Base-by-base conservation (phyloP, 2,329 filamentous ascomycete species). In the Neonectria punicea region DNA sequence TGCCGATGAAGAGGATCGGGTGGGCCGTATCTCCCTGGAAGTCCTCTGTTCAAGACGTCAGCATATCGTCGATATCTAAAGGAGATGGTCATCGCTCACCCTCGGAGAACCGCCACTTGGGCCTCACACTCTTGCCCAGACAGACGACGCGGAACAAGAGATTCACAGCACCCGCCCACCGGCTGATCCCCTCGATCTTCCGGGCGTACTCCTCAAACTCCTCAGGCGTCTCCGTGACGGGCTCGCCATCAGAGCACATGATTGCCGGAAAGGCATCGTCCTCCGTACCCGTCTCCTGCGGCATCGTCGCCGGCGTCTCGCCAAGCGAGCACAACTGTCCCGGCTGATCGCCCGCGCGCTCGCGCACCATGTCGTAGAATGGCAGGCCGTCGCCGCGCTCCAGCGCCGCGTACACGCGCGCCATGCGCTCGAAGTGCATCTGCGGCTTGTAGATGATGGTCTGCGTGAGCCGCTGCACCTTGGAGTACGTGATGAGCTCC, bases 401-500 rank as follows among this genome's bases (percentile, higher is more conserved):
- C 5, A 86, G 77, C 0, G 75, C 80, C 1, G 79, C 77, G n/a
- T 86, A 75, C 3, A 82, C 78, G 3, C 69, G 58, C 16, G 86
- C 84, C 46, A 87, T 77, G 22, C 65, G 69, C 22, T 76, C 76
- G 65, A 86, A 85, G 44, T 74, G 73, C 54, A 68, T 68, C 7
- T 84, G 77, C 1, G 85, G 85, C 43, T 77, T 76, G 70, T 87
- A 87, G 28, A 86, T 71, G 2, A 78, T 74, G 2, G 76, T 75
- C 5, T 80, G 79, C 16, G 84, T 79, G 9, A 85, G 75, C 8
- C 76, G 73, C 69, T 83, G 82, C 39, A 87, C 67, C 54, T 80
- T 80, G 39, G 80, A 82, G 76, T 85, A 86, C 2, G 84, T 86
- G 56, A 87, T 74, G n/a, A 87, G 70, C 61, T 82, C 77, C 0